Conservation (phyloP, 2,329 filamentous ascomycete genomes). For the Akanthomyces uredinophilus region DNA sequence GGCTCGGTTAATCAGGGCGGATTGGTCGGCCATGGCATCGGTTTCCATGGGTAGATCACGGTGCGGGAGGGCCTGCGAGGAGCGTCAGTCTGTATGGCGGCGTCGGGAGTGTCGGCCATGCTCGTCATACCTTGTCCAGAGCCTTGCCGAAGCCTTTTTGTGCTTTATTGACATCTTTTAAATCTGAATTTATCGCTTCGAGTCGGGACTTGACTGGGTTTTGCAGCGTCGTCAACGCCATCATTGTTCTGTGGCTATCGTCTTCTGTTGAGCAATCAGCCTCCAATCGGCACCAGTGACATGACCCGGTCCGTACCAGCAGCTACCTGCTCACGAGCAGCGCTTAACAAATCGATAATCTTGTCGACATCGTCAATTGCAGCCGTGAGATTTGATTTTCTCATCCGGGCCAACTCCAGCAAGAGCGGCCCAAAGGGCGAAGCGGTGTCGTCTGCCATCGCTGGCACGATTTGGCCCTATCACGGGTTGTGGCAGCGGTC, state of each 20-base stretch:
- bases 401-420: constrained; percentile 69
- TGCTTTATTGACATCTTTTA: constrained; percentile 78
- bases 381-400: constrained; percentile 61
- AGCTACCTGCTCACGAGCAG: constrained; percentile 68
- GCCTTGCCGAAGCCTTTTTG: constrained; percentile 81
- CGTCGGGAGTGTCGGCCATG: background rate
- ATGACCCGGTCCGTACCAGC: constrained; percentile 44
- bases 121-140: constrained; percentile 63
- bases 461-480: constrained; percentile 11
- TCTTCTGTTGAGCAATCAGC: constrained; percentile 24
- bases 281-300: background rate
- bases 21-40: constrained; percentile 71
- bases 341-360: constrained; percentile 71
- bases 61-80: constrained; percentile 33
- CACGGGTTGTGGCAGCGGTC: background rate
- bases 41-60: constrained; percentile 71
- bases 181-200: constrained; percentile 70
- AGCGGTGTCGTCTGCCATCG: constrained; percentile 30
- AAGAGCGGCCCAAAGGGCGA: constrained; percentile 54
- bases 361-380: constrained; percentile 76
- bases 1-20: constrained; percentile 78
- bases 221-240: constrained; percentile 78
- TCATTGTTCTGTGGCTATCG: constrained; percentile 54
- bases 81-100: constrained; percentile 17
- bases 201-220: constrained; percentile 78